Evolutionary conservation across 371 early-diverging fungal species (phyloP).

Genomic region (Nematocida minor): DNA sequence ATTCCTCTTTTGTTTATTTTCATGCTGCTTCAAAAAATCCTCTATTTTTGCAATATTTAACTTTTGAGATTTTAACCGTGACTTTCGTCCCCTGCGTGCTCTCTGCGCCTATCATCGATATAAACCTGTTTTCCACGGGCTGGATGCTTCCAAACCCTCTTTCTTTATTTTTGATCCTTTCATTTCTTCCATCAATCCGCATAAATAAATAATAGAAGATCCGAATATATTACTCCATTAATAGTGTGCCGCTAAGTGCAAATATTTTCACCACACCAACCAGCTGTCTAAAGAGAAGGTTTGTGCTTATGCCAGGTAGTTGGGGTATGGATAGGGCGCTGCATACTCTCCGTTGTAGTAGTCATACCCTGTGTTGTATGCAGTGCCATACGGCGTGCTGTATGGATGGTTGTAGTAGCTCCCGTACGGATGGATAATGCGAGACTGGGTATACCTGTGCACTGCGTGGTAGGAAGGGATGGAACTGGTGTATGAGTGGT

Average conservation of each 20-base stretch:
- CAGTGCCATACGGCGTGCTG: neutral
- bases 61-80: neutral
- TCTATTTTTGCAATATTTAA: slow-evolving; percentile 40
- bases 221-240: too few species aligned
- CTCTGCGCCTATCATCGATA: neutral
- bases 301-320: too few species aligned
- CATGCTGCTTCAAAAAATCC: slow-evolving; percentile 54
- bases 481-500: neutral
- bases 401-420: neutral
- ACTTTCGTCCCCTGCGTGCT: slow-evolving; percentile 5
- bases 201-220: too few species aligned
- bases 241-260: too few species aligned
- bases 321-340: too few species aligned
- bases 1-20: slow-evolving; percentile 37
- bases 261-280: too few species aligned
- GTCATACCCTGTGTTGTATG: neutral
- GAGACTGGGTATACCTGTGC: neutral
- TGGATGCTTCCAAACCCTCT: neutral
- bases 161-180: slow-evolving; percentile 9
- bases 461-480: neutral
- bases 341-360: too few species aligned
- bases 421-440: neutral
- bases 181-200: slow-evolving; percentile 13
- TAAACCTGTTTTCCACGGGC: slow-evolving; percentile 38
- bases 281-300: too few species aligned